Evolutionary conservation across 768 basidiomycete species (phyloP).

Genomic region (Xerocomellus dryophilus): DNA sequence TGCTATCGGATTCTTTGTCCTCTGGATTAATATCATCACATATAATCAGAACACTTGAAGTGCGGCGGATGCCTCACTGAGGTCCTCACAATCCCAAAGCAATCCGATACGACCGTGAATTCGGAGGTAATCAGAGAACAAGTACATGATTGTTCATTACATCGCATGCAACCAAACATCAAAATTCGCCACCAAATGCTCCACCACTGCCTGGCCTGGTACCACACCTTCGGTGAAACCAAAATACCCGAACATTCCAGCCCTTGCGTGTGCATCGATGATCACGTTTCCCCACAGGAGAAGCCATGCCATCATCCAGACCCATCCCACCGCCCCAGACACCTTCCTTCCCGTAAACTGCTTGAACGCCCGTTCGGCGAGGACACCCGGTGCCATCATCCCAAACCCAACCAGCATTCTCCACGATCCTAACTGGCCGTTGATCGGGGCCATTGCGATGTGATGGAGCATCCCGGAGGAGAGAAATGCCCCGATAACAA

Average conservation of each 20-base stretch:
- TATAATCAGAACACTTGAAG: too few relatives aligned
- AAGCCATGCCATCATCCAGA: slow-evolving; percentile 35
- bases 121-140: too few relatives aligned
- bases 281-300: slow-evolving; percentile 23
- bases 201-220: slow-evolving; percentile 2
- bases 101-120: too few relatives aligned
- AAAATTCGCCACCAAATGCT: slow-evolving; percentile 4
- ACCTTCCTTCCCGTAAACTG: slow-evolving; percentile 26
- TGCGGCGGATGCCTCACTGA: too few relatives aligned
- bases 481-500: slow-evolving; percentile 53
- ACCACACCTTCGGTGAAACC: neutral
- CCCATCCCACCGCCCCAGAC: slow-evolving; percentile 29
- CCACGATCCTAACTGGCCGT: slow-evolving; percentile 30
- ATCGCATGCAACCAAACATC: slow-evolving; percentile 9
- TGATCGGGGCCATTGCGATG: slow-evolving; percentile 3
- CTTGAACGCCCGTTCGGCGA: slow-evolving; percentile 39
- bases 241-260: slow-evolving; percentile 8
- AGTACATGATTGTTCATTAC: neutral
- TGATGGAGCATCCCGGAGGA: slow-evolving; percentile 57
- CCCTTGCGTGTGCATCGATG: slow-evolving; percentile 20
- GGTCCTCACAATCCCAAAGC: too few relatives aligned
- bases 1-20: neutral
- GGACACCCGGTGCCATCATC: slow-evolving; percentile 48
- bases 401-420: slow-evolving; percentile 48
- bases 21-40: neutral